Conservation (phyloP, 176 grass and related monocot genomes). For the Lolium multiflorum region DNA sequence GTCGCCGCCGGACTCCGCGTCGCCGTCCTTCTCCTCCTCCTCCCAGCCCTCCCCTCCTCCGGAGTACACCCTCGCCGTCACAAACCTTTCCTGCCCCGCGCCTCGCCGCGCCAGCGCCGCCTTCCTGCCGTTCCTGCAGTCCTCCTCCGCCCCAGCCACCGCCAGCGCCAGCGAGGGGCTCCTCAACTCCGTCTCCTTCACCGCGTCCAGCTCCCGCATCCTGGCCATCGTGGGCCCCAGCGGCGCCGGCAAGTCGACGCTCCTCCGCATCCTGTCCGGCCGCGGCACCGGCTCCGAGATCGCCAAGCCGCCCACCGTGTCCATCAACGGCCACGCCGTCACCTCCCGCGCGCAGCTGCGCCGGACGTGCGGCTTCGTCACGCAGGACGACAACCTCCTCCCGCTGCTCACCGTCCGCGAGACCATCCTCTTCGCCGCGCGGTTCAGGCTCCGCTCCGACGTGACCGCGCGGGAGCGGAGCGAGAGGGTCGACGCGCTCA, state of each 20-base stretch:
- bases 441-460: conserved; percentile 58
- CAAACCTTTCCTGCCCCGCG: conserved; percentile 64
- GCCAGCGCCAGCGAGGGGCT: not conserved
- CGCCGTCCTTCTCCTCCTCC: conserved; percentile 81
- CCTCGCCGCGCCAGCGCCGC: conserved; percentile 18
- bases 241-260: conserved; percentile 88
- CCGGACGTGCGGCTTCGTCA: conserved; percentile 77
- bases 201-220: conserved; percentile 70
- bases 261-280: conserved; percentile 87
- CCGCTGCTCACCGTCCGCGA: conserved; percentile 93
- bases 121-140: conserved; percentile 28
- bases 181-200: conserved; percentile 78
- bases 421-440: conserved; percentile 78
- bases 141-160: not conserved
- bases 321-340: conserved; percentile 55
- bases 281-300: conserved; percentile 54
- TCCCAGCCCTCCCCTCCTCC: conserved; percentile 66
- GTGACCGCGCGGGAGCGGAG: conserved; percentile 35
- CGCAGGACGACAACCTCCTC: conserved; percentile 94
- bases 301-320: conserved; percentile 40
- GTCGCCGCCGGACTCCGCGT: conserved; percentile 70
- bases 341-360: conserved; percentile 60
- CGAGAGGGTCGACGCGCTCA: conserved; percentile 62
- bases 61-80: conserved; percentile 54
- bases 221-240: conserved; percentile 84